Evolutionary conservation across 139 green algal genomes (phyloP).

Genomic region (Nannochloris sp.): DNA sequence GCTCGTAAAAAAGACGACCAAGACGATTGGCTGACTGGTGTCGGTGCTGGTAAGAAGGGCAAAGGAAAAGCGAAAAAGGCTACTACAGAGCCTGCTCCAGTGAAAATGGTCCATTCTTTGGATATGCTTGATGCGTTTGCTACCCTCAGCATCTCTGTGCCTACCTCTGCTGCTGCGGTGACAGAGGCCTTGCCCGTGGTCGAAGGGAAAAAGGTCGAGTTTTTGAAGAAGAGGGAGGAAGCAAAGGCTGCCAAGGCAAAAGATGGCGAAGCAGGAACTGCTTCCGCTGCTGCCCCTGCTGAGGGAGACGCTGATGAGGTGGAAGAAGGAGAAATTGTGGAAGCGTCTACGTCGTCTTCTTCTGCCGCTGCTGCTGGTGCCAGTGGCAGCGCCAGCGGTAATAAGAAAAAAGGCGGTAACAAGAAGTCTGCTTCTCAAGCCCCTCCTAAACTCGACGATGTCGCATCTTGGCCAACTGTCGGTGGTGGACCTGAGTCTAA

Average conservation of each 20-base stretch:
- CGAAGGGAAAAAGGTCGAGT: constrained; percentile 20
- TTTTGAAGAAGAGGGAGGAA: constrained; percentile 15
- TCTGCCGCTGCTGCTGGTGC: not conserved
- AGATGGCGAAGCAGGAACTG: constrained; percentile 2
- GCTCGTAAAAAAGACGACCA: constrained; percentile 18
- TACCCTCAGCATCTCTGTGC: constrained; percentile 15
- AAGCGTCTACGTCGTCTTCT: not conserved
- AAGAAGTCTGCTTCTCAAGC: not conserved
- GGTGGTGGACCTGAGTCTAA: constrained; percentile 5
- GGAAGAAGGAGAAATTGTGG: not conserved
- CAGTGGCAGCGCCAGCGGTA: not conserved
- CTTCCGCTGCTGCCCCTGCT: not conserved
- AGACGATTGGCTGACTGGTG: constrained; percentile 30
- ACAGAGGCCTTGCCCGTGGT: constrained; percentile 5
- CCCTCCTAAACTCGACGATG: constrained; percentile 24
- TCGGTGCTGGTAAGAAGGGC: constrained; percentile 10
- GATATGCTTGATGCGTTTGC: constrained; percentile 35
- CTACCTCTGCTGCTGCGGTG: not conserved
- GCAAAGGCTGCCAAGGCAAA: not conserved
- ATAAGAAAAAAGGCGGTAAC: not conserved
- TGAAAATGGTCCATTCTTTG: constrained; percentile 23
- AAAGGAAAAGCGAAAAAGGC: constrained; percentile 26
- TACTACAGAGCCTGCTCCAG: not conserved
- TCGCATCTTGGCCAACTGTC: constrained; percentile 25
- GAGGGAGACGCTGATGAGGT: not conserved